Percentiles rank a stretch among this genome's conserved stretches.
phyloP scores from a whole-genome alignment of 306 rosid genomes.

The Medicago truncatula region MtrunA17r5.0-ANR NC_053045.1:10503501-10504000 shows the following conservation, averaged over 20 bases:
- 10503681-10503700: constrained; percentile 26
- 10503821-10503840: constrained; percentile 30
- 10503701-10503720: constrained; percentile 10
- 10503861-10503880: not conserved
- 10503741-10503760: not conserved
- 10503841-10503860: constrained; percentile 1
- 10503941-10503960: no score
- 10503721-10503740: constrained; percentile 11
- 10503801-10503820: constrained; percentile 20
- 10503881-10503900: not conserved
- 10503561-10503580: no score
- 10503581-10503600: no score
- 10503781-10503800: not conserved
- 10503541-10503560: no score
- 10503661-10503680: constrained; percentile 10
- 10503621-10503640: no score
- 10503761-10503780: constrained; percentile 17
- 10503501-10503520: no score
- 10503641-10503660: constrained; percentile 20
- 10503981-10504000: no score
- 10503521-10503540: no score
- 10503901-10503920: not conserved
- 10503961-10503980: no score
- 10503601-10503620: no score
- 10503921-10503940: no score